A percentile compares a stretch with the other conserved stretches of the same genome.
phyloP scores from a whole-genome alignment of 768 basidiomycete species.

The Russula foetens region DNA sequence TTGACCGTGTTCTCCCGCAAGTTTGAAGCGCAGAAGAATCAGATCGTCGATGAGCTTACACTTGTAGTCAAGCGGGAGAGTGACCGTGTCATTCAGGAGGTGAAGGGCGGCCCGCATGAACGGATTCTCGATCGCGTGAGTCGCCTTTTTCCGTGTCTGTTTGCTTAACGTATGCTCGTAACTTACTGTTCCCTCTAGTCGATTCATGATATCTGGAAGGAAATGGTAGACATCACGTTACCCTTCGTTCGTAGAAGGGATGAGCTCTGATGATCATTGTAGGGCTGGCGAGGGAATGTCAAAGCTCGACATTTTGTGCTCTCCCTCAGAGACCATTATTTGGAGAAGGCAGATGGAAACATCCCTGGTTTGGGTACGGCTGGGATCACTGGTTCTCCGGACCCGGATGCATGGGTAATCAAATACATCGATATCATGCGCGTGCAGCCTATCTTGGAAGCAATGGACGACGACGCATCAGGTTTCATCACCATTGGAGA shows the following conservation, averaged over 20 bases:
- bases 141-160: neutral
- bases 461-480: conserved; percentile 30
- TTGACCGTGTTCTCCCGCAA: conserved; percentile 19
- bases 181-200: neutral
- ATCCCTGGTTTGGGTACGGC: neutral
- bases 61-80: conserved; percentile 19
- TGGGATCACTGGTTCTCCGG: neutral
- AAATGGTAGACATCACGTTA: conserved; percentile 20
- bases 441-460: conserved; percentile 26
- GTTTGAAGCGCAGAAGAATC: conserved; percentile 20
- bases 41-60: conserved; percentile 14
- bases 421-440: conserved; percentile 19
- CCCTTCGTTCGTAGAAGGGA: neutral
- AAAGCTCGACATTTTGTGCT: conserved; percentile 19
- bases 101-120: conserved; percentile 23
- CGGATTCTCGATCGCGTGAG: conserved; percentile 18
- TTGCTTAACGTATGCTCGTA: neutral
- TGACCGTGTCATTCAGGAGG: conserved; percentile 12
- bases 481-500: conserved; percentile 29
- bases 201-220: conserved; percentile 19
- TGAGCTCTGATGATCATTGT: neutral
- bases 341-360: conserved; percentile 17
- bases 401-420: conserved; percentile 26
- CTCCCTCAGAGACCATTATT: conserved; percentile 28
- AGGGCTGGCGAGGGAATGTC: conserved; percentile 20